Evolutionary conservation across 345 rosid genomes (phyloP).

Genomic region (Carallia brachiata): DNA sequence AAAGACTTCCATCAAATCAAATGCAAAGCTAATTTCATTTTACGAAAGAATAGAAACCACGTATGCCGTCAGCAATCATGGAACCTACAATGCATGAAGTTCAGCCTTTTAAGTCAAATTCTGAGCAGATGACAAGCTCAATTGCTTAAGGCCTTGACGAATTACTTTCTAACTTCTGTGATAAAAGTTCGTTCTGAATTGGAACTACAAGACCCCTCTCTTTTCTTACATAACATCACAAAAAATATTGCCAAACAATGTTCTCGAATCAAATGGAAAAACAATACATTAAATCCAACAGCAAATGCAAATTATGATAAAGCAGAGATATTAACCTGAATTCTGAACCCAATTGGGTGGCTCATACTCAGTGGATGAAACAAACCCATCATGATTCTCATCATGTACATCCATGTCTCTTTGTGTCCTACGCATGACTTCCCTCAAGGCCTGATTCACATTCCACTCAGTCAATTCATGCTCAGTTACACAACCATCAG

Average conservation of each 20-base stretch:
- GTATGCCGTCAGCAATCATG: no score
- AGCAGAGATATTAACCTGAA: slow-evolving; percentile 41
- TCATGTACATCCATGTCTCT: slow-evolving; percentile 93
- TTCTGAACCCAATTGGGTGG: slow-evolving; percentile 85
- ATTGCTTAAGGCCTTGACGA: no score
- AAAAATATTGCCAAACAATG: neutral
- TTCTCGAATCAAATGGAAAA: neutral
- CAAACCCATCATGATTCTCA: slow-evolving; percentile 71
- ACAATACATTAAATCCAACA: neutral
- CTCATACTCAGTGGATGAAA: slow-evolving; percentile 80
- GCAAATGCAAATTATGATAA: neutral
- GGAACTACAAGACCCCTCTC: no score
- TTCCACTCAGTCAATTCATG: slow-evolving; percentile 85
- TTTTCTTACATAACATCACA: neutral
- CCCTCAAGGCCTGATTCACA: slow-evolving; percentile 64
- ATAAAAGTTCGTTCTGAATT: no score
- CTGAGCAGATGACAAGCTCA: no score
- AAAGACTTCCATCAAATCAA: no score
- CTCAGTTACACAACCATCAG: slow-evolving; percentile 71
- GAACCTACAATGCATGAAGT: no score
- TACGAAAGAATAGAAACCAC: no score
- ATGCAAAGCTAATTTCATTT: no score
- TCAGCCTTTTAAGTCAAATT: no score
- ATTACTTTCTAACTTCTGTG: no score
- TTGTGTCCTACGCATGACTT: slow-evolving; percentile 70